Evolutionary conservation across 2,329 filamentous ascomycete species (phyloP).

Genomic region (Penicillium vulpinum): DNA sequence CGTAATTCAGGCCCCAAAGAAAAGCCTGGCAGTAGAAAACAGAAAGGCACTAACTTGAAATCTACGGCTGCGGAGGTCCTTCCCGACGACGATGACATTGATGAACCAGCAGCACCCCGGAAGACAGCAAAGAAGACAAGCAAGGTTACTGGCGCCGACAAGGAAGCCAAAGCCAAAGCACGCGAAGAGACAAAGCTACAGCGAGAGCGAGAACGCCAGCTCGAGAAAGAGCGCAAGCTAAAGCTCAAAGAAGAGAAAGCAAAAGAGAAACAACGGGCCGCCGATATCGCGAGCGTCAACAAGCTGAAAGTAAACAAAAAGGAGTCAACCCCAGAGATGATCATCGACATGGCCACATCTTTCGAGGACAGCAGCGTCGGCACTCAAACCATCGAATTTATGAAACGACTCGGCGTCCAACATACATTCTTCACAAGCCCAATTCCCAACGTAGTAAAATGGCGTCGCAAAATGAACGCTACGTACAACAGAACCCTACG

Average conservation of each 20-base stretch:
- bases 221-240: slow-evolving; percentile 53
- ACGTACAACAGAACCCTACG: slow-evolving; percentile 61
- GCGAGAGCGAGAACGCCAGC: slow-evolving; percentile 56
- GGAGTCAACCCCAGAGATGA: slow-evolving; percentile 72
- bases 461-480: slow-evolving; percentile 67
- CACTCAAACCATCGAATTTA: slow-evolving; percentile 45
- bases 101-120: slow-evolving; percentile 45
- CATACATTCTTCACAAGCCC: slow-evolving; percentile 39
- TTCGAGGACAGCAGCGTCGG: slow-evolving; percentile 51
- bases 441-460: slow-evolving; percentile 60
- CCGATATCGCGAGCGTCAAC: slow-evolving; percentile 71
- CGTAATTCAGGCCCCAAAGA: background rate
- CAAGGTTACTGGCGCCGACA: slow-evolving; percentile 32
- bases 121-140: slow-evolving; percentile 46
- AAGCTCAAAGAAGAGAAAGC: slow-evolving; percentile 57
- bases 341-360: slow-evolving; percentile 65
- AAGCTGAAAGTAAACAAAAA: slow-evolving; percentile 73
- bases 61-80: slow-evolving; percentile 13
- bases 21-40: slow-evolving; percentile 9
- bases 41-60: slow-evolving; percentile 5
- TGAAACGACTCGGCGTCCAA: slow-evolving; percentile 46
- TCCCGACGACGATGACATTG: slow-evolving; percentile 40
- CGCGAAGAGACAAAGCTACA: slow-evolving; percentile 53
- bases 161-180: slow-evolving; percentile 53
- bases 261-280: slow-evolving; percentile 62